Percentiles rank a stretch among this genome's conserved stretches.
Conservation (phyloP, 2,329 filamentous ascomycete species). For the Blastomyces percursus region DNA sequence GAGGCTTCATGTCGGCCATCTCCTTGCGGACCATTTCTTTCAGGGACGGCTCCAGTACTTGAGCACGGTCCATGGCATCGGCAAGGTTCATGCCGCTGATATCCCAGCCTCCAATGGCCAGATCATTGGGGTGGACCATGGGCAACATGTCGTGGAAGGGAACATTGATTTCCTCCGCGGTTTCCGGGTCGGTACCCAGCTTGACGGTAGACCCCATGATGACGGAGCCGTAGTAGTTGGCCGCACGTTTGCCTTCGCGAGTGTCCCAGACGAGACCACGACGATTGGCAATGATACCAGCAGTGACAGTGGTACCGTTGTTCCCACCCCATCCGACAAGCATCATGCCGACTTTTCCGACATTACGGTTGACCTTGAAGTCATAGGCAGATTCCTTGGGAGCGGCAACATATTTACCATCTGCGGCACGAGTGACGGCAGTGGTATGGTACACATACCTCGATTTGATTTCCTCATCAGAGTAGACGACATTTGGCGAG, state of each 20-base stretch:
- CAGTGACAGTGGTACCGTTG: constrained; percentile 94
- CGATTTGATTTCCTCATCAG: constrained; percentile 75
- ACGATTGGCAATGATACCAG: constrained; percentile 92
- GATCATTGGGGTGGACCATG: constrained; percentile 94
- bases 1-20: constrained; percentile 76
- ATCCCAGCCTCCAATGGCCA: constrained; percentile 94
- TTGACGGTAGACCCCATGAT: constrained; percentile 97
- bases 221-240: constrained; percentile 98
- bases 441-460: constrained; percentile 97
- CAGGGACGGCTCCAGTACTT: constrained; percentile 88
- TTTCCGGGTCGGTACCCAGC: constrained; percentile 77
- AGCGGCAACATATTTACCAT: constrained; percentile 69
- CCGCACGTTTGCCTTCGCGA: constrained; percentile 68
- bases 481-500: constrained; percentile 88
- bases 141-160: constrained; percentile 90
- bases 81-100: constrained; percentile 86
- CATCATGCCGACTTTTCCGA: constrained; percentile 94
- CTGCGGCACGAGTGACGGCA: constrained; percentile 56
- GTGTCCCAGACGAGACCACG: constrained; percentile 82
- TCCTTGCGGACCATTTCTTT: constrained; percentile 87
- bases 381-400: constrained; percentile 87
- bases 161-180: constrained; percentile 83
- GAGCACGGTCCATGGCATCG: constrained; percentile 87
- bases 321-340: constrained; percentile 96
- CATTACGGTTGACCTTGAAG: constrained; percentile 92